Percentiles rank a stretch among this genome's conserved stretches.
These are phyloP conservation scores for Porodaedalea pini DNA, from an alignment of 1,284 basidiomycete species.

Conservation along the genomic window DNA sequence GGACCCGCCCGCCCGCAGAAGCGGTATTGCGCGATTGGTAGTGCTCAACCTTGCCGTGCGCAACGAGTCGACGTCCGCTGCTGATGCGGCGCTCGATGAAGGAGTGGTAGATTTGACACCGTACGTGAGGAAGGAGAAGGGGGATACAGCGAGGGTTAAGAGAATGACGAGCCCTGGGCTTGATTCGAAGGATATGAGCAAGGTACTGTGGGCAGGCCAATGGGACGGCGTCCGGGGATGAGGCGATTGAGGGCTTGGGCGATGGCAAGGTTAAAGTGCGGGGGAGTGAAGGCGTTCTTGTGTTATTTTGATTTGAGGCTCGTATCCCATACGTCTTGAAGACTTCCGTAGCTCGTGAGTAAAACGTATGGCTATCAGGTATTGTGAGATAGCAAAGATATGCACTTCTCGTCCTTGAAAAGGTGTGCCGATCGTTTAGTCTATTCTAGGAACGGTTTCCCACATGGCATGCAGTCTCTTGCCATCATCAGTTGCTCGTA, in stretches of 20 bases:
- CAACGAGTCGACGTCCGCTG: slow-evolving; percentile 23
- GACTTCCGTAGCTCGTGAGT: no score
- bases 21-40: slow-evolving; percentile 27
- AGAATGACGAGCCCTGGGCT: slow-evolving; percentile 32
- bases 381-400: no score
- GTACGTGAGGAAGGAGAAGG: slow-evolving; percentile 21
- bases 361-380: no score
- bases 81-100: slow-evolving; percentile 20
- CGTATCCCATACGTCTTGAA: no score
- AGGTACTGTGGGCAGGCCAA: slow-evolving; percentile 36
- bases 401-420: no score
- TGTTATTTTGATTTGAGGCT: slow-evolving; percentile 29
- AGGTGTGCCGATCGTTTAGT: not conserved
- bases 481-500: not conserved
- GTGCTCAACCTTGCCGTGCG: slow-evolving; percentile 34
- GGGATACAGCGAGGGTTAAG: slow-evolving; percentile 26
- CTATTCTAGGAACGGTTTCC: not conserved
- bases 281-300: slow-evolving; percentile 34
- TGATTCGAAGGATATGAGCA: slow-evolving; percentile 30
- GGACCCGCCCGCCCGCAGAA: slow-evolving; percentile 26
- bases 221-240: slow-evolving; percentile 30
- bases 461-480: not conserved
- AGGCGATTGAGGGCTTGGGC: slow-evolving; percentile 27
- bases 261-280: slow-evolving; percentile 27
- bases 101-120: slow-evolving; percentile 28